Evolutionary conservation across 192 early-diverging fungal genomes (phyloP).

Genomic region (Backusella morwellensis): DNA sequence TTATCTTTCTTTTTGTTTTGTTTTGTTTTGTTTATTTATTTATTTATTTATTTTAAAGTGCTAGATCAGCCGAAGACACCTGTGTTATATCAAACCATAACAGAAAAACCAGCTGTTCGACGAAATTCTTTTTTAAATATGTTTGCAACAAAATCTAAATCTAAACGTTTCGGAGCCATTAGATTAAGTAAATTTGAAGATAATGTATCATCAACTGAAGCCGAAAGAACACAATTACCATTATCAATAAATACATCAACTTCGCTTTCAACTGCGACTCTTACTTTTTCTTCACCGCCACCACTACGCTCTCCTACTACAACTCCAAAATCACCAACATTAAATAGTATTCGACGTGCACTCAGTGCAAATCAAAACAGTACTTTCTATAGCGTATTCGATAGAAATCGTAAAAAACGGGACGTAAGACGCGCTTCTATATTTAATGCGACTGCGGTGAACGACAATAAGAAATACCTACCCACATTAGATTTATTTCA

Average conservation of each 20-base stretch:
- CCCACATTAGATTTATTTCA: constrained; percentile 71
- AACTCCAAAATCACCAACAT: not conserved
- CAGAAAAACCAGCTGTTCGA: not conserved
- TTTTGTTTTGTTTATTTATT: too few species aligned
- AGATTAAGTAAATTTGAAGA: not conserved
- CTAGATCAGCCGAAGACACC: not conserved
- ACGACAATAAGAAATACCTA: constrained; percentile 37
- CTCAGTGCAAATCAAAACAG: not conserved
- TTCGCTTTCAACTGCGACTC: not conserved
- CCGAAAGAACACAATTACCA: not conserved
- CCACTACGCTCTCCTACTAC: not conserved
- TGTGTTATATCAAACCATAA: not conserved
- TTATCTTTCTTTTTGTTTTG: not conserved
- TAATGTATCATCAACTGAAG: not conserved
- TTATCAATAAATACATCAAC: not conserved
- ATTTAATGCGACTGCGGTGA: not conserved
- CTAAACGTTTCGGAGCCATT: not conserved
- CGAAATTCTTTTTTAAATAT: constrained; percentile 7
- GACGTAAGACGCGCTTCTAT: not conserved
- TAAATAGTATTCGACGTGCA: not conserved
- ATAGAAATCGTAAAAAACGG: not conserved
- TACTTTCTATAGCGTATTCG: not conserved
- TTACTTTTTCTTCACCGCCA: not conserved
- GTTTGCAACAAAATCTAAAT: not conserved
- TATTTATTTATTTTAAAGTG: constrained; percentile 2